Evolutionary conservation across 805 yeast species (phyloP).

Genomic region (Komagataella mondaviorum): DNA sequence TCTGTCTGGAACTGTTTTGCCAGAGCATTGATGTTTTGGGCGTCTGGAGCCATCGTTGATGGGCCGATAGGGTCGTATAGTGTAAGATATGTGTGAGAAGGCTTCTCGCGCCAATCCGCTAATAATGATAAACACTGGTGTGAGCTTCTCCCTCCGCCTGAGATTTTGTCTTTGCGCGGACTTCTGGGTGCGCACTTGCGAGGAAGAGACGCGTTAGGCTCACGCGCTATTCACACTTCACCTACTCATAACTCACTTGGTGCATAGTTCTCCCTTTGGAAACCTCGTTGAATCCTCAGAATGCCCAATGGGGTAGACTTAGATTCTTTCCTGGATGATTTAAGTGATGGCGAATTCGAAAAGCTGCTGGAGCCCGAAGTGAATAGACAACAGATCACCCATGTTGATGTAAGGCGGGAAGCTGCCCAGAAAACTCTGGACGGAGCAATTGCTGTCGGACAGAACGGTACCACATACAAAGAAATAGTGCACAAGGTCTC

Average conservation of each 20-base stretch:
- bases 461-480: slow-evolving; percentile 11
- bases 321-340: not conserved
- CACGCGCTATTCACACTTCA: not conserved
- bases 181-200: not conserved
- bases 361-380: not conserved
- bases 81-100: too few species aligned
- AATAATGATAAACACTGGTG: too few species aligned
- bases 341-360: not conserved
- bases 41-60: not conserved
- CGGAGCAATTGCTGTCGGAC: slow-evolving; percentile 7
- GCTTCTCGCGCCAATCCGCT: too few species aligned
- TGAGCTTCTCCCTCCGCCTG: not conserved
- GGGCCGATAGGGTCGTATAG: not conserved
- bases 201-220: not conserved
- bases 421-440: slow-evolving; percentile 13
- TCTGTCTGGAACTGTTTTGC: slow-evolving; percentile 50
- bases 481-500: slow-evolving; percentile 12
- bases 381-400: not conserved
- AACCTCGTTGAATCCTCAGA: not conserved
- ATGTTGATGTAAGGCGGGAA: not conserved
- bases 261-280: not conserved
- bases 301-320: not conserved
- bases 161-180: not conserved
- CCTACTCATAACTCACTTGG: not conserved
- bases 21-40: slow-evolving; percentile 13